Conservation (phyloP, 1,284 basidiomycete species). For the Apiotrichum brassicae region DNA sequence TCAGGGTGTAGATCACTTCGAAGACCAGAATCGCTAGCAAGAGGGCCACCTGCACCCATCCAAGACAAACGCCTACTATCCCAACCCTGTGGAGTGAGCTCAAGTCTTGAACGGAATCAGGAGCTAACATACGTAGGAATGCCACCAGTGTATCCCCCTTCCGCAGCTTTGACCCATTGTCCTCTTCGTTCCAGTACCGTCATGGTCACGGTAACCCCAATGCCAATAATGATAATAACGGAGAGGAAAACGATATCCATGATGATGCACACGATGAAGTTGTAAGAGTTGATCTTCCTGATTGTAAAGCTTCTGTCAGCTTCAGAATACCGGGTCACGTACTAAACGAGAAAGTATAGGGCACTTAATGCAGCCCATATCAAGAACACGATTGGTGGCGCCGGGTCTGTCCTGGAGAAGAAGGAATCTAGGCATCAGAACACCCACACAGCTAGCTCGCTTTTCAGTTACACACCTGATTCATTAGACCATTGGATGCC, state of each 20-base stretch:
- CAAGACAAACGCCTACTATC: not conserved
- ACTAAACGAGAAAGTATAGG: not conserved
- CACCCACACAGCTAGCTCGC: too few species aligned
- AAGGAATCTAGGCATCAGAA: too few species aligned
- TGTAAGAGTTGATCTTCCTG: not conserved
- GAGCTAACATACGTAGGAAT: not conserved
- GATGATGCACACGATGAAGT: constrained; percentile 1
- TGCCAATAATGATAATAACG: not conserved
- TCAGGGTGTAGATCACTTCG: not conserved
- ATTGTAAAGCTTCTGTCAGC: too few species aligned
- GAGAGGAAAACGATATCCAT: not conserved
- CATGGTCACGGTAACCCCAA: not conserved
- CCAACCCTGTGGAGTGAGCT: not conserved
- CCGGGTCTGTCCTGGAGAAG: not conserved
- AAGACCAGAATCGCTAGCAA: not conserved
- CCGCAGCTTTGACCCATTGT: not conserved
- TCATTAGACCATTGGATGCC: not conserved
- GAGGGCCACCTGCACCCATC: not conserved
- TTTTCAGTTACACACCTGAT: not conserved
- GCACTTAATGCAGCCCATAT: not conserved
- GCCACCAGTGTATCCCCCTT: not conserved
- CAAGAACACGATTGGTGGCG: not conserved
- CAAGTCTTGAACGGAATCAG: too few species aligned
- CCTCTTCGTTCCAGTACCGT: not conserved
- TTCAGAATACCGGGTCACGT: not conserved